Evolutionary conservation across 331 rosid species (phyloP), one percentile per base, ranked within the genome.

Genomic region (Arachis monticola): DNA sequence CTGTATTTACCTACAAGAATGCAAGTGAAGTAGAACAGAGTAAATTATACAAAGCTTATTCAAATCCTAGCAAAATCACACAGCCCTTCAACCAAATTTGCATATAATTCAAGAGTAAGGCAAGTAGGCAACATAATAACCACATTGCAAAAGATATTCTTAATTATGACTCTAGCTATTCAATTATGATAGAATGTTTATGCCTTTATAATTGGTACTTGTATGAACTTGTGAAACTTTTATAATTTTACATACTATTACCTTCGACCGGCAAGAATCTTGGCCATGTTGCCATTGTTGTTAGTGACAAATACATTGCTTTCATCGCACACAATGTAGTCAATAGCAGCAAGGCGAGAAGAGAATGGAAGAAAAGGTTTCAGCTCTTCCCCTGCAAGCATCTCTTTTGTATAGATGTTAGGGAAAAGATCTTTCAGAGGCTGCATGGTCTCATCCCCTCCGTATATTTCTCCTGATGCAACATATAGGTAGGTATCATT

Each of bases 271-370:
- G 96, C 98, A 41, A 95, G 97, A 83, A 95, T 88, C 85, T 87
- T 95, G 79, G 99, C 99, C 99, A 95, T 95, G 81, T 95, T 95
- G 55, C 99, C 99, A 60, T 95, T 95, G 73, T 95, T 95, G 79
- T 95, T 95, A 6, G 99, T 79, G 77, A 95, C 97, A 87, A 95
- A 95, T 38, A 95, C 99, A 69, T 95, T 92, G 77, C 97, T 95
- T 53, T 90, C 97, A 22, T 95, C 97, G 73, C 97, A 87, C 76
- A 95, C 97, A 65, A 92, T 78, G 87, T 92, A 95, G 83, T 95
- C 99, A 65, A 92, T 73, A 66, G 99, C 97, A 78, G 99, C 98
- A 51, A 92, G 93, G 68, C 98, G 96, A 40, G 99, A 92, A 58
- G 99, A 90, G 88, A 82, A 95, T 30, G 91, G 87, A 76, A 86